Base-by-base conservation (phyloP, 2,329 filamentous ascomycete genomes). In the Aureobasidium sp. region DNA sequence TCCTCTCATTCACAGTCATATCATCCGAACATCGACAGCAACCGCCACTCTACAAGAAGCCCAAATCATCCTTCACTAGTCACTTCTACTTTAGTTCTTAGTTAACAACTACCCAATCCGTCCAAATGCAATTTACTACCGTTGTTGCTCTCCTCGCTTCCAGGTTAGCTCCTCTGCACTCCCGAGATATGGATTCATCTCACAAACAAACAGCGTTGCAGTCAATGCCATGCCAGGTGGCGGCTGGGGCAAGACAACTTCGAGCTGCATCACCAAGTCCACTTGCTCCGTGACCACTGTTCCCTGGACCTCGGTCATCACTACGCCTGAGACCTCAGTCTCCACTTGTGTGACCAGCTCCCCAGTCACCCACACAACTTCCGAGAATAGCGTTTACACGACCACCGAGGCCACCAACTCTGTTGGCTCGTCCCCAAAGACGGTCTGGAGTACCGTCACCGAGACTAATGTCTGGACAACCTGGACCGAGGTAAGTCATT, bases 211-310 rank as follows among this genome's bases (percentile, higher is more conserved):
- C 58, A 61, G 59, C 41, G 49, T 31, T 39, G 17, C 36, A n/a
- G 59, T 62, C 49, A 37, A 45, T 14, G 48, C 59, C 34, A 36
- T 62, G 48, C 59, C 59, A 4, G 59, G 59, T 8, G 41, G 37
- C 20, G 59, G 59, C 36, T 52, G 58, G 47, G 15, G 5, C 20
- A 29, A 37, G 15, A 53, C 58, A 2, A 53, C 20, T 2, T 62
- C 59, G 1, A 48, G 41, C 31, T 62, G 59, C 49, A 62, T 62
- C n/a, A 62, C 59, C 49, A 47, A 47, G 20, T 62, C 59, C 3
- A 62, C 60, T 17, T 56, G 49, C 37, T 56, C 51, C 1, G 20
- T 22, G 7, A 27, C 36, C 11, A 42, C 37, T 4, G 47, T 52
- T 7, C 41, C 60, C 12, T 62, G 15, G n/a, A 61, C 57, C 4